Percentiles rank a stretch among this genome's conserved stretches.
These are phyloP conservation scores for Leucosporidium creatinivorum DNA, from an alignment of 768 basidiomycete species.

Conservation along the genomic window DNA sequence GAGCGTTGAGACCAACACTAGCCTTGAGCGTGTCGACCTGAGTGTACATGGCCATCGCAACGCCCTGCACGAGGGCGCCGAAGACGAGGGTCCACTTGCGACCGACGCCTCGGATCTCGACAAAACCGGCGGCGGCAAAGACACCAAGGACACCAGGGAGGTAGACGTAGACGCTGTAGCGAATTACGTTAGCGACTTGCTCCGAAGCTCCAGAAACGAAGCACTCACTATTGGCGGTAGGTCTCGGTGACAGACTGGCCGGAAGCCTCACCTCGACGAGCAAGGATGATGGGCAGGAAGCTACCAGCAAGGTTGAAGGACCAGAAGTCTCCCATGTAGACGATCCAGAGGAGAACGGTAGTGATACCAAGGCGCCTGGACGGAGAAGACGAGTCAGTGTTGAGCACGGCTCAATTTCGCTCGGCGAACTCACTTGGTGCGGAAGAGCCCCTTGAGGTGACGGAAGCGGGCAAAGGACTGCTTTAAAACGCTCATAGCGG, in stretches of 20 bases:
- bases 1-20: neutral
- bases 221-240: slow-evolving; percentile 29
- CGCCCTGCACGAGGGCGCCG: neutral
- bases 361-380: neutral
- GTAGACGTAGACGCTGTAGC: neutral
- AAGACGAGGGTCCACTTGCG: slow-evolving; percentile 2
- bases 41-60: neutral
- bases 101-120: neutral
- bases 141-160: neutral
- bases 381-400: neutral
- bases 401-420: slow-evolving; percentile 3
- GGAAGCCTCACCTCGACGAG: slow-evolving; percentile 39
- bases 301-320: slow-evolving; percentile 42
- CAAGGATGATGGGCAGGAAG: slow-evolving; percentile 42
- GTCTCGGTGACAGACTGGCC: slow-evolving; percentile 40
- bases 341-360: slow-evolving; percentile 28
- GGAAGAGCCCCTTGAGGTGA: slow-evolving; percentile 42
- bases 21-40: neutral
- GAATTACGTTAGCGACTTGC: too few species aligned
- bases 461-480: slow-evolving; percentile 28
- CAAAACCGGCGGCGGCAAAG: neutral
- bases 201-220: neutral
- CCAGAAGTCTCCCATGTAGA: slow-evolving; percentile 37
- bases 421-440: slow-evolving; percentile 38
- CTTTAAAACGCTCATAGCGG: slow-evolving; percentile 26